Evolutionary conservation across 768 basidiomycete genomes (phyloP), one percentile per base, ranked within the genome.

Genomic region (Pholiota molesta): DNA sequence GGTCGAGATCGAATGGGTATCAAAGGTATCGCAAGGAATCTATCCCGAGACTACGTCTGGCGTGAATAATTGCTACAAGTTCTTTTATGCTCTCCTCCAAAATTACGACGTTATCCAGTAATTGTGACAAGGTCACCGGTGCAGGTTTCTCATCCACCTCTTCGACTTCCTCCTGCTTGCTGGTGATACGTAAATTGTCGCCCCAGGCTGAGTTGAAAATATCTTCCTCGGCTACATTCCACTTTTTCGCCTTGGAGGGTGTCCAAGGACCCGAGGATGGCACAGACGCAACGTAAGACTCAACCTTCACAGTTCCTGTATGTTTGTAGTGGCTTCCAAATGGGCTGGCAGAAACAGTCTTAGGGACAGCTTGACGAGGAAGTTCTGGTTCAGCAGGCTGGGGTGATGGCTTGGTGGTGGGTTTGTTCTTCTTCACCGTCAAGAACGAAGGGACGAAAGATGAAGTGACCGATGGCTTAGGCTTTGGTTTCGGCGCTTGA

Each of bases 41-140:
- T 63, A 96, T 91, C 9, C 95, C 95, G 57, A 96, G 75, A 74
- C 87, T 89, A 63, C 92, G 79, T 61, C 94, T 80, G 16, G 92
- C 93, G 74, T 93, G 89, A 55, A 95, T 85, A 65, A 95, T 89
- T 14, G 93, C 92, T 14, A 87, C 87, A 35, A 95, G 78, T 74
- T 99, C 97, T 77, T 98, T 98, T 70, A 98, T 90, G 63, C 89
- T 91, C 74, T 98, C 97, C 75, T 98, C 97, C 64, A 99, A 72
- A 42, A 98, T 88, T 31, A 99, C 95, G 31, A 96, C 90, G 70
- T 98, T 98, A 72, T 98, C 97, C 72, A 98, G 77, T 59, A 98
- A 73, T 64, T 85, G 88, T 49, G 93, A 95, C 56, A 99, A 79
- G 8, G 91, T 94, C 28, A 96, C 82, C 19, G 73, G 75, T 72